A percentile compares a stretch with the other conserved stretches of the same genome.
These are phyloP conservation scores for Neoboletus brunneissimus DNA, from an alignment of 768 basidiomycete genomes.

Conservation along the genomic window DNA sequence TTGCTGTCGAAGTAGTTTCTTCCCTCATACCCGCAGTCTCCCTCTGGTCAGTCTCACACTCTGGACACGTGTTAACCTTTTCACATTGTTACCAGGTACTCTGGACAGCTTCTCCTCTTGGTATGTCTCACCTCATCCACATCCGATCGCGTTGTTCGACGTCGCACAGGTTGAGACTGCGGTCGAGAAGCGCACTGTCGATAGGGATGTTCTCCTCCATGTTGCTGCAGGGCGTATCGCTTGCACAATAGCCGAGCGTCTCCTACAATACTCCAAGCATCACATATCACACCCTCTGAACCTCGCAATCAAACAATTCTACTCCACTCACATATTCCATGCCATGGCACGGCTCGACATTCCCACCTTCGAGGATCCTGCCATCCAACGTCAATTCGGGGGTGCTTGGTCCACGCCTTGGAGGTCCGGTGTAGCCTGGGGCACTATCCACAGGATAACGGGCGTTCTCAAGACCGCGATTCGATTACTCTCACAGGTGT, in stretches of 20 bases:
- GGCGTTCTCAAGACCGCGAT: constrained; percentile 43
- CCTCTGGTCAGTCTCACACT: constrained; percentile 46
- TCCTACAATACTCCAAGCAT: constrained; percentile 41
- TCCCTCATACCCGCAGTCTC: constrained; percentile 62
- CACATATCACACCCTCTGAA: constrained; percentile 52
- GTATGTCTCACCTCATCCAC: constrained; percentile 36
- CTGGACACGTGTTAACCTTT: not conserved
- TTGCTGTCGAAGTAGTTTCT: constrained; percentile 39
- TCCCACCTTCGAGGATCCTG: constrained; percentile 69
- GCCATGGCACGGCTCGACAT: constrained; percentile 72
- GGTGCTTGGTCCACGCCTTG: constrained; percentile 45
- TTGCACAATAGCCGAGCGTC: constrained; percentile 46
- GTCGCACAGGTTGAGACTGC: constrained; percentile 57
- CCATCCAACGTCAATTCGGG: constrained; percentile 63
- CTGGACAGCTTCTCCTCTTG: constrained; percentile 61
- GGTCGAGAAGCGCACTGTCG: constrained; percentile 59
- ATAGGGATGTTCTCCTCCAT: constrained; percentile 52
- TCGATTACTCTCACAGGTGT: constrained; percentile 55
- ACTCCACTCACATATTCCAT: constrained; percentile 60
- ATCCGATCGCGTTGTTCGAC: constrained; percentile 8
- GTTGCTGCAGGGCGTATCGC: constrained; percentile 55
- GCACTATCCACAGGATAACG: constrained; percentile 47
- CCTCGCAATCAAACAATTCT: constrained; percentile 56
- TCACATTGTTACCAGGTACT: constrained; percentile 46
- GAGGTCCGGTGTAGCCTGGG: constrained; percentile 55